phyloP scores from a whole-genome alignment of 768 basidiomycete species.

The Russula sp. region DNA sequence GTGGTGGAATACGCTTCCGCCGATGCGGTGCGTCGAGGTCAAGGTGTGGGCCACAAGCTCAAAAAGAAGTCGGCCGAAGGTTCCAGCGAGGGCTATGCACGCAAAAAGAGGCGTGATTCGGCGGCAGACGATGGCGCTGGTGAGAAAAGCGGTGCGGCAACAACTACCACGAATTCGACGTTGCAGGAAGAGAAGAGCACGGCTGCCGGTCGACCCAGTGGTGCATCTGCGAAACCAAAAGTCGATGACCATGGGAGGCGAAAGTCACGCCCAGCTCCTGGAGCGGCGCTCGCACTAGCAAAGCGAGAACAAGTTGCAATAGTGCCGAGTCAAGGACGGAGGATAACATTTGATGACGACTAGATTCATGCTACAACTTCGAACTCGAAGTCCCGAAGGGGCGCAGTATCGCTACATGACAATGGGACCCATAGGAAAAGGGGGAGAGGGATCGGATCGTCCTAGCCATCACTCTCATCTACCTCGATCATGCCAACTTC shows the following conservation, averaged over 20 bases:
- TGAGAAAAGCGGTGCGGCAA: background rate
- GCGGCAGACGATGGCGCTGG: background rate
- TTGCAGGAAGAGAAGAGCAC: background rate
- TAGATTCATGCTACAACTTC: constrained; percentile 13
- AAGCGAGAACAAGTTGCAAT: constrained; percentile 73
- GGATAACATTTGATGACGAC: constrained; percentile 53
- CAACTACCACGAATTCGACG: background rate
- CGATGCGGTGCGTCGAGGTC: constrained; percentile 84
- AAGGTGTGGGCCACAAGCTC: constrained; percentile 24
- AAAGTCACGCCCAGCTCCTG: constrained; percentile 51
- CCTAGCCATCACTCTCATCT: constrained; percentile 15
- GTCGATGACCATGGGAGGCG: background rate
- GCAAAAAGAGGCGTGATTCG: background rate
- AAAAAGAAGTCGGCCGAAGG: background rate
- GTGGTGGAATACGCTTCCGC: constrained; percentile 85
- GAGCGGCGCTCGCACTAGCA: constrained; percentile 72
- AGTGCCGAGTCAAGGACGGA: constrained; percentile 59
- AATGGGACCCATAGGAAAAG: background rate
- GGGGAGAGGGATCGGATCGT: background rate
- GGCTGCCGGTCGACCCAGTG: background rate
- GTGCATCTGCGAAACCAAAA: background rate
- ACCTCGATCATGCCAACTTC: constrained; percentile 73
- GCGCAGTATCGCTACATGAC: constrained; percentile 3
- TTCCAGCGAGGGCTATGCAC: background rate
- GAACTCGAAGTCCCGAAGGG: background rate